Evolutionary conservation across 208 protist genomes (phyloP), one percentile per base, ranked within the genome.

Genomic region (Leishmania gerbilli): DNA sequence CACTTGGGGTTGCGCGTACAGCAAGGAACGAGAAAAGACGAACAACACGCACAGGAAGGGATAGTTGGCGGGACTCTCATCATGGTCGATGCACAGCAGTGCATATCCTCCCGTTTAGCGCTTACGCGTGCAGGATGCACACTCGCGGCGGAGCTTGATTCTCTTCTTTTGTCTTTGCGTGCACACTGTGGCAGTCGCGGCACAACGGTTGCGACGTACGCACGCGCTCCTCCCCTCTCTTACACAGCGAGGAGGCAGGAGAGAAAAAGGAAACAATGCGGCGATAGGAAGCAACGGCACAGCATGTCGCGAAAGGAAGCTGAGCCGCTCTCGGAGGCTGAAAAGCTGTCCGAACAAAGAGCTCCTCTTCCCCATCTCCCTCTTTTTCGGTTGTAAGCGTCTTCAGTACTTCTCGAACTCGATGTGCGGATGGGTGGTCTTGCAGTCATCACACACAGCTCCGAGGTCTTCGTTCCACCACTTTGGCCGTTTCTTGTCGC

Each of bases 391-490:
- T 42, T 77, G 21, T 51, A 40, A 31, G 55, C 15, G 27, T 40
- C 31, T n/a, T 84, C 88, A 96, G 76, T 90, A 96, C 78, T 89
- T 89, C 51, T 90, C 90, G 76, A 86, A 95, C n/a, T 34, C 81
- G 6, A 82, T 37, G 17, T 82, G 79, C 45, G 92, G 89, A 47
- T 85, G 31, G 7, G 64, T 78, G 3, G 87, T 81, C 79, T 95
- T 95, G 83, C 94, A 97, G 31, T 71, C 72, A 68, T 83, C 80
- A 72, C 94, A 97, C 3, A 97, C 85, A 5, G 89, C 85, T 31
- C 95, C 95, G 74, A 92, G n/a, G 60, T 91, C 90, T 60, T 97
- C 95, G 76, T 81, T 87, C 87, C 87, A 97, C 90, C 91, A 96
- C 68, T 80, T 90, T 24, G 93, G 93, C 11, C 88, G 88, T 42